A percentile compares a stretch with the other conserved stretches of the same genome.
phyloP scores from a whole-genome alignment of 164 flowering plant genomes.

The Piper betle region DNA sequence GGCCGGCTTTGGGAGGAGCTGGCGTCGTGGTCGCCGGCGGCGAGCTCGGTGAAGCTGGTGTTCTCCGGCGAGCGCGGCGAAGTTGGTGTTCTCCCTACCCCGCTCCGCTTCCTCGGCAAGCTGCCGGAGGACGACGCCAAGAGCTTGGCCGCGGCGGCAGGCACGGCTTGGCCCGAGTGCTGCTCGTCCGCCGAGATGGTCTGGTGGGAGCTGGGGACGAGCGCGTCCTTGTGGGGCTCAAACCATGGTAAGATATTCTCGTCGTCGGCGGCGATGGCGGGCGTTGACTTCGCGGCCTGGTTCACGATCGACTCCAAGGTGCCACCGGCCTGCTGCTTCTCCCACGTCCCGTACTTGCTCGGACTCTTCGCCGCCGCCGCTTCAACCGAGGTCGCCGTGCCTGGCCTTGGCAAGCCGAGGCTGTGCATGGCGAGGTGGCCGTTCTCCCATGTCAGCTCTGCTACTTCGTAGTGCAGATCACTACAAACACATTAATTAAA shows the following conservation, averaged over 20 bases:
- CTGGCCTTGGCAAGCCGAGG: too few relatives aligned
- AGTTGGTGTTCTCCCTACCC: constrained; percentile 33
- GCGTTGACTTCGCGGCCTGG: constrained; percentile 38
- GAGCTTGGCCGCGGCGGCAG: constrained; percentile 12
- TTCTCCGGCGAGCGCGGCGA: constrained; percentile 33
- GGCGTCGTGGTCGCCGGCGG: constrained; percentile 57
- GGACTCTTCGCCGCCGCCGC: too few relatives aligned
- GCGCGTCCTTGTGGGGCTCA: constrained; percentile 39
- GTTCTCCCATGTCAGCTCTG: constrained; percentile 85
- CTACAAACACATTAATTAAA: not conserved
- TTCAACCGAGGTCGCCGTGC: too few relatives aligned
- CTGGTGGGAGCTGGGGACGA: constrained; percentile 45
- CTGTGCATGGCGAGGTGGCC: constrained; percentile 46
- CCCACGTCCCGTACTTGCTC: too few relatives aligned
- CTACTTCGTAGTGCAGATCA: constrained; percentile 62
- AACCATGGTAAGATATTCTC: constrained; percentile 36
- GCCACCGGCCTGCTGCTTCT: constrained; percentile 45
- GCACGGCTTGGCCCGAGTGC: constrained; percentile 11
- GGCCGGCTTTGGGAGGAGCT: constrained; percentile 47
- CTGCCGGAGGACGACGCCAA: constrained; percentile 15
- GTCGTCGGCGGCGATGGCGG: not conserved
- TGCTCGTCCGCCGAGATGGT: constrained; percentile 7
- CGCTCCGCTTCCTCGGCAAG: constrained; percentile 13
- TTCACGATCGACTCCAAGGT: constrained; percentile 80
- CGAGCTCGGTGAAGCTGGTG: too few relatives aligned